Percentiles rank a stretch among this genome's conserved stretches.
Evolutionary conservation across 345 rosid genomes (phyloP).

Genomic region (Gossypium sturtianum): DNA sequence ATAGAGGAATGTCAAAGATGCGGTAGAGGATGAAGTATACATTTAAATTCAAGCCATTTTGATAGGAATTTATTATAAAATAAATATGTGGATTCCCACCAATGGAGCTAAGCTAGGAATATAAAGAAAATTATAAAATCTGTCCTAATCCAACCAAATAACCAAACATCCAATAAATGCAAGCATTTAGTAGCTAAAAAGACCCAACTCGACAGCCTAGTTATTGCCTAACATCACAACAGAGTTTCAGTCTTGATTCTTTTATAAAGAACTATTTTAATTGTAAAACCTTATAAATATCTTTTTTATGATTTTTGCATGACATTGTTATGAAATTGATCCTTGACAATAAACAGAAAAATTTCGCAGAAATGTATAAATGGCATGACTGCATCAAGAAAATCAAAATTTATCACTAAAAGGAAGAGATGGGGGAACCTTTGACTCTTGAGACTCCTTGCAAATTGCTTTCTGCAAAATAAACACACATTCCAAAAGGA

Average conservation of each 20-base stretch:
- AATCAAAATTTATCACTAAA: no score
- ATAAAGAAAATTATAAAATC: neutral
- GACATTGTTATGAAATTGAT: neutral
- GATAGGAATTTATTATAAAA: neutral
- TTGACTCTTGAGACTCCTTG: constrained; percentile 75
- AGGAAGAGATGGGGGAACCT: constrained; percentile 36
- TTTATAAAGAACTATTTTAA: neutral
- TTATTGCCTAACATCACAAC: neutral
- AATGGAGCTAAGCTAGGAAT: neutral
- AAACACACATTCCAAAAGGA: neutral
- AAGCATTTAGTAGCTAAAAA: neutral
- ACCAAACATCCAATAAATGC: neutral
- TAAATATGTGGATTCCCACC: neutral
- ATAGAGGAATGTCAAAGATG: neutral
- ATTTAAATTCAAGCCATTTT: neutral
- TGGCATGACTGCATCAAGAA: neutral
- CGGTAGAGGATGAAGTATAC: neutral
- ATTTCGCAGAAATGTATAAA: neutral
- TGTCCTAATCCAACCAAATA: neutral
- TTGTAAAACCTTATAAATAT: neutral
- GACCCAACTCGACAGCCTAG: neutral
- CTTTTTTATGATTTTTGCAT: neutral
- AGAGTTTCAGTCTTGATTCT: neutral
- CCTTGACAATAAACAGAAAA: neutral
- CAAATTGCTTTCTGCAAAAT: constrained; percentile 78